Evolutionary conservation across 1,284 basidiomycete genomes (phyloP).

Genomic region (Ustilago cynodontis): DNA sequence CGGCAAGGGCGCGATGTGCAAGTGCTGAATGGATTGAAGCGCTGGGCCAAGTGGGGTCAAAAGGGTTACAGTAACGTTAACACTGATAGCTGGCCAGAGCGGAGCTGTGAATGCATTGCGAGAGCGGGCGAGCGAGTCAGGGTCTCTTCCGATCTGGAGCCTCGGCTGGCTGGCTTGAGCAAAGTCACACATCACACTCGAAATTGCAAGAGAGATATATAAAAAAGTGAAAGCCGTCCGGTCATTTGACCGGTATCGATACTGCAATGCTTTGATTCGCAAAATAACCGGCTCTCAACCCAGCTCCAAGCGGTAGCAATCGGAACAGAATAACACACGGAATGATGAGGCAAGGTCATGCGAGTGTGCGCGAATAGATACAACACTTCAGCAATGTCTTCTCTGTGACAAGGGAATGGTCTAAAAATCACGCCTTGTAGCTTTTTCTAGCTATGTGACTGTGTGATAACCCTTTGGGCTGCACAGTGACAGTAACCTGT

Average conservation of each 20-base stretch:
- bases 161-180: slow-evolving; percentile 6
- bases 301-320: neutral
- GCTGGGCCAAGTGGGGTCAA: slow-evolving; percentile 1
- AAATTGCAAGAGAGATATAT: neutral
- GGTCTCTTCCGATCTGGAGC: slow-evolving; percentile 18
- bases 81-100: slow-evolving; percentile 5
- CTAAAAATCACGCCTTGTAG: slow-evolving; percentile 6
- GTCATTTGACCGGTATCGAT: slow-evolving; percentile 6
- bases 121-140: slow-evolving; percentile 15
- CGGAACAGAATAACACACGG: neutral
- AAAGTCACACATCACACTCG: neutral
- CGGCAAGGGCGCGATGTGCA: neutral
- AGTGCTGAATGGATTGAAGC: neutral
- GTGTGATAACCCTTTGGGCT: slow-evolving; percentile 6
- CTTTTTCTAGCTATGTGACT: neutral
- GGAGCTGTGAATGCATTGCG: slow-evolving; percentile 5
- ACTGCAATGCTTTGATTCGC: too few relatives aligned
- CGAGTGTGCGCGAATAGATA: neutral
- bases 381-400: neutral
- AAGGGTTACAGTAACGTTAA: neutral
- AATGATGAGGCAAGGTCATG: neutral
- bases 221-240: neutral
- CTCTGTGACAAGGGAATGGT: slow-evolving; percentile 1
- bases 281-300: neutral
- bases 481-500: slow-evolving; percentile 13